Evolutionary conservation across 2,329 filamentous ascomycete genomes (phyloP).

Genomic region (Lizonia empirigonia): DNA sequence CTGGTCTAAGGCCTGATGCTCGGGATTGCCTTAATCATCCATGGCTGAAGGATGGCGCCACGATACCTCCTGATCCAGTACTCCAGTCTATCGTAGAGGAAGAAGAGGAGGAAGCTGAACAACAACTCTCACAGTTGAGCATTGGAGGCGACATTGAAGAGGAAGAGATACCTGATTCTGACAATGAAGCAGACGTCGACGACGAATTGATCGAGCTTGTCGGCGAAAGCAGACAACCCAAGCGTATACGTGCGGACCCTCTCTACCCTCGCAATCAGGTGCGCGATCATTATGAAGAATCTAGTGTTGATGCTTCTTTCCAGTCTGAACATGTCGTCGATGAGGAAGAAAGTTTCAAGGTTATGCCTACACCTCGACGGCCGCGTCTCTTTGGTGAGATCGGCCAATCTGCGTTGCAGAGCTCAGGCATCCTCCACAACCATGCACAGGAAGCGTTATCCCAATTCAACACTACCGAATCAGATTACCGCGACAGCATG

Average conservation of each 20-base stretch:
- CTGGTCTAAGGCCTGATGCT: constrained; percentile 76
- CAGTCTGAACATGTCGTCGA: constrained; percentile 38
- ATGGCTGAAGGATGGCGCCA: constrained; percentile 69
- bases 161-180: constrained; percentile 38
- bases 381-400: constrained; percentile 67
- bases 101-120: constrained; percentile 63
- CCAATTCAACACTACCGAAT: constrained; percentile 14
- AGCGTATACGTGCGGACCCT: constrained; percentile 52
- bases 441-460: constrained; percentile 41
- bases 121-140: constrained; percentile 57
- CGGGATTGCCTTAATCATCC: constrained; percentile 70
- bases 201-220: constrained; percentile 43
- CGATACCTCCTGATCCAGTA: constrained; percentile 39
- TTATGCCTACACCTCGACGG: constrained; percentile 30
- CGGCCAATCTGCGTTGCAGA: constrained; percentile 59
- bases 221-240: constrained; percentile 46
- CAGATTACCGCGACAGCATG: constrained; percentile 10
- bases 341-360: constrained; percentile 37
- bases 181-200: constrained; percentile 40
- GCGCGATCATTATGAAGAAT: constrained; percentile 45
- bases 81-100: constrained; percentile 56
- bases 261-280: constrained; percentile 48
- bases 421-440: constrained; percentile 54
- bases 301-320: constrained; percentile 48
- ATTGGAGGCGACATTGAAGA: constrained; percentile 45